A percentile compares a stretch with the other conserved stretches of the same genome.
Evolutionary conservation across 164 flowering plant genomes (phyloP).

Genomic region (Dillenia suffruticosa): DNA sequence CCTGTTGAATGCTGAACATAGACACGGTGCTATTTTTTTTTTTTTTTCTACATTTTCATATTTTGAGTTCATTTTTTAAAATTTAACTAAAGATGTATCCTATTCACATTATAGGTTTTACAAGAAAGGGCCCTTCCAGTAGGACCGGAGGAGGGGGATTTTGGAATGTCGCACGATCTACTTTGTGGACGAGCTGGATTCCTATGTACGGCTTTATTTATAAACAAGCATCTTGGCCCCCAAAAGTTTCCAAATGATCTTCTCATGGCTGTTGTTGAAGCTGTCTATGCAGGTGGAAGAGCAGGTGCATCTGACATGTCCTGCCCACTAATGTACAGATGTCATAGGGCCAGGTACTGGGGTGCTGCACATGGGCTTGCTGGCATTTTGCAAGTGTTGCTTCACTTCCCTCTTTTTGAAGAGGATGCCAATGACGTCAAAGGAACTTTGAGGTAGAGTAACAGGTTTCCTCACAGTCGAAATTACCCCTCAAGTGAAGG

Average conservation of each 20-base stretch:
- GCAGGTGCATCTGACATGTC: conserved; percentile 63
- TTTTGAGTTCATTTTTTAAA: background rate
- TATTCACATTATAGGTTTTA: conserved; percentile 37
- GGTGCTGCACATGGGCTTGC: conserved; percentile 96
- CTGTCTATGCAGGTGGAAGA: conserved; percentile 77
- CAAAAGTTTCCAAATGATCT: conserved; percentile 37
- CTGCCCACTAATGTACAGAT: conserved; percentile 80
- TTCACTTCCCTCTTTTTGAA: conserved; percentile 63
- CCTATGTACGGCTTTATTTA: conserved; percentile 75
- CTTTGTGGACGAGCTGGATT: conserved; percentile 77
- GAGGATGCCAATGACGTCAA: conserved; percentile 65
- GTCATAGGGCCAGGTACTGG: conserved; percentile 88
- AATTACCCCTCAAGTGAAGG: conserved; percentile 87
- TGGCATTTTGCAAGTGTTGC: conserved; percentile 73
- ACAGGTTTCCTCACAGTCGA: conserved; percentile 69
- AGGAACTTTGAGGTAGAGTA: conserved; percentile 65
- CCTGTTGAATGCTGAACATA: no score
- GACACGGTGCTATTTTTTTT: no score
- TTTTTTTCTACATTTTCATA: no score
- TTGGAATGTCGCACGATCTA: conserved; percentile 90
- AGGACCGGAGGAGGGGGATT: conserved; percentile 90
- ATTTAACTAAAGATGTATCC: background rate
- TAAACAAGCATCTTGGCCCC: conserved; percentile 64
- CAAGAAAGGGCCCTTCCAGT: conserved; percentile 78
- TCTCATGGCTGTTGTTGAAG: conserved; percentile 66